Conservation (phyloP, 2,329 filamentous ascomycete genomes). For the Cryphonectria nitschkei region DNA sequence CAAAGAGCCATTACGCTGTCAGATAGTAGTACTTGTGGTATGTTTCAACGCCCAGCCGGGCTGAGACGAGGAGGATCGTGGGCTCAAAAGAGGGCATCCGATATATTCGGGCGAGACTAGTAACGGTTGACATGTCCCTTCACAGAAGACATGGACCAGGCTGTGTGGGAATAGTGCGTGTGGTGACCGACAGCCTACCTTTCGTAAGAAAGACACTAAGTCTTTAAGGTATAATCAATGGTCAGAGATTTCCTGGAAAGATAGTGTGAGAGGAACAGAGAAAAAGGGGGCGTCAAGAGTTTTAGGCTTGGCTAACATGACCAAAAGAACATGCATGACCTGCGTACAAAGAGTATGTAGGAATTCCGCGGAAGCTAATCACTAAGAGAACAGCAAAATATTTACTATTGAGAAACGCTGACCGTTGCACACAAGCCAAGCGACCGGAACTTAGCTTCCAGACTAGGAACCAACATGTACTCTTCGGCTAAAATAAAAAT, state of each 20-base stretch:
- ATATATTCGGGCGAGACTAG: background rate
- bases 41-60: background rate
- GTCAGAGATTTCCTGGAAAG: background rate
- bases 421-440: constrained; percentile 1
- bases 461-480: constrained; percentile 15
- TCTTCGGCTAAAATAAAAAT: constrained; percentile 14
- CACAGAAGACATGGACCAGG: constrained; percentile 3
- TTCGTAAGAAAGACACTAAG: background rate
- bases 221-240: background rate
- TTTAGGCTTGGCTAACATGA: background rate
- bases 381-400: background rate
- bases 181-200: background rate
- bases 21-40: background rate
- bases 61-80: background rate
- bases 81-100: background rate
- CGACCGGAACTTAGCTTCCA: background rate
- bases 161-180: background rate
- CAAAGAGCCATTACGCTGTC: background rate
- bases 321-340: background rate
- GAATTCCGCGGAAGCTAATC: background rate
- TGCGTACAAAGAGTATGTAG: background rate
- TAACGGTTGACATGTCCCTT: background rate
- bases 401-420: background rate
- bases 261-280: background rate
- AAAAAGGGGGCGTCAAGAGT: background rate